A percentile compares a stretch with the other conserved stretches of the same genome.
phyloP scores from a whole-genome alignment of 1,284 basidiomycete species.

The Tausonia pullulans region DNA sequence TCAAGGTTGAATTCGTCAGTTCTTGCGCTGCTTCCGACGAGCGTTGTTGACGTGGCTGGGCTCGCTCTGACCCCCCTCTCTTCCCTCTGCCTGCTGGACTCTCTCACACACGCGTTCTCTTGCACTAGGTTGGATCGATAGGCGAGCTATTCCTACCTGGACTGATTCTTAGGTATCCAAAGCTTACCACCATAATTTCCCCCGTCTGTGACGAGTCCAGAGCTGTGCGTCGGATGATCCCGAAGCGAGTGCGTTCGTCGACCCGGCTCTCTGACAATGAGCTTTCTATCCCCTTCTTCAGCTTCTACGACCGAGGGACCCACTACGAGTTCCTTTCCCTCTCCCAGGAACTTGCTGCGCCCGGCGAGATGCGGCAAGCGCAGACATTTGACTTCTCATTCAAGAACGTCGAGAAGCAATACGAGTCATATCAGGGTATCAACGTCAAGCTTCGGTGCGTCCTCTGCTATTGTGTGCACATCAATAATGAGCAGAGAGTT shows the following conservation, averaged over 20 bases:
- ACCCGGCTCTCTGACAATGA: neutral
- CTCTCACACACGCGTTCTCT: neutral
- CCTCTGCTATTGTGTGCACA: neutral
- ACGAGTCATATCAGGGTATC: constrained; percentile 94
- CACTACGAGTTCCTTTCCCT: constrained; percentile 96
- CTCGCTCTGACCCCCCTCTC: neutral
- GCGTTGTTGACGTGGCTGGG: neutral
- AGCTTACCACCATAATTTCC: no score
- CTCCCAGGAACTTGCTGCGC: constrained; percentile 85
- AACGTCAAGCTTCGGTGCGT: constrained; percentile 88
- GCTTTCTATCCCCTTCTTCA: neutral
- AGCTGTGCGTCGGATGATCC: no score
- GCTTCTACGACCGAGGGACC: constrained; percentile 75
- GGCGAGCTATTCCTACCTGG: neutral
- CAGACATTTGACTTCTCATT: constrained; percentile 94
- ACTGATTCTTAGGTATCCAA: neutral
- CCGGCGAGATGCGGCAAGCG: constrained; percentile 87
- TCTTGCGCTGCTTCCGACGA: neutral
- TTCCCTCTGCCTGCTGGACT: neutral
- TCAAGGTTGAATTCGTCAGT: constrained; percentile 86
- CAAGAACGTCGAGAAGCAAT: constrained; percentile 99
- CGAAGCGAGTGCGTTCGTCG: no score
- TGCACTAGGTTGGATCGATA: constrained; percentile 5
- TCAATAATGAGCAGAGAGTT: neutral
- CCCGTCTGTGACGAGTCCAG: no score